These are phyloP conservation scores for Paramecium primaurelia DNA, from an alignment of 73 alveolate genomes.

Conservation along the genomic window DNA sequence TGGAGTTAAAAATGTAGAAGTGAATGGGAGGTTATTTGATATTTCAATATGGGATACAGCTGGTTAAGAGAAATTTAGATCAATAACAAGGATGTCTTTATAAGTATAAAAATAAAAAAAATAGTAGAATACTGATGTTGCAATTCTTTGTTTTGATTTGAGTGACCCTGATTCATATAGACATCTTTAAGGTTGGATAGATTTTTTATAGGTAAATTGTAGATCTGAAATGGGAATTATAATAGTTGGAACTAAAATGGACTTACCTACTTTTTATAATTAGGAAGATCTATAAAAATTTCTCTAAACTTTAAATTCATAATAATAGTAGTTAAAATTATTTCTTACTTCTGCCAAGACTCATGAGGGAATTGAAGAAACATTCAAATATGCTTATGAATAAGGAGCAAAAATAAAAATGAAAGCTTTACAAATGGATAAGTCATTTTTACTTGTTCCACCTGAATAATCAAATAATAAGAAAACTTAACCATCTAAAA, in stretches of 20 bases:
- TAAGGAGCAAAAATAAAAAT: not conserved
- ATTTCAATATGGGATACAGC: conserved; percentile 36
- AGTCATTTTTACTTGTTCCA: not conserved
- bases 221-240: not conserved
- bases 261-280: not conserved
- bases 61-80: conserved; percentile 9
- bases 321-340: not conserved
- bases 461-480: not conserved
- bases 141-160: conserved; percentile 30
- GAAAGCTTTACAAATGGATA: not conserved
- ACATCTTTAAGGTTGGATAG: not conserved
- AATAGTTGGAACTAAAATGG: conserved; percentile 23
- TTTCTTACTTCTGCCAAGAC: conserved; percentile 36
- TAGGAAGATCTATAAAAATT: not conserved
- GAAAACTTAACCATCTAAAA: not conserved
- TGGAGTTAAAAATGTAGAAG: not conserved
- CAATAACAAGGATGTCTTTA: not conserved
- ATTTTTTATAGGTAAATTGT: not conserved
- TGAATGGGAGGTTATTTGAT: not conserved
- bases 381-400: not conserved
- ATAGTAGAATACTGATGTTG: not conserved
- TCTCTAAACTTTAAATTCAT: not conserved
- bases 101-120: not conserved
- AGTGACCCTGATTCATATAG: not conserved
- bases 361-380: not conserved